These are phyloP conservation scores for Aspergillus hancockii DNA, from an alignment of 495 filamentous ascomycete species.

Conservation along the genomic window DNA sequence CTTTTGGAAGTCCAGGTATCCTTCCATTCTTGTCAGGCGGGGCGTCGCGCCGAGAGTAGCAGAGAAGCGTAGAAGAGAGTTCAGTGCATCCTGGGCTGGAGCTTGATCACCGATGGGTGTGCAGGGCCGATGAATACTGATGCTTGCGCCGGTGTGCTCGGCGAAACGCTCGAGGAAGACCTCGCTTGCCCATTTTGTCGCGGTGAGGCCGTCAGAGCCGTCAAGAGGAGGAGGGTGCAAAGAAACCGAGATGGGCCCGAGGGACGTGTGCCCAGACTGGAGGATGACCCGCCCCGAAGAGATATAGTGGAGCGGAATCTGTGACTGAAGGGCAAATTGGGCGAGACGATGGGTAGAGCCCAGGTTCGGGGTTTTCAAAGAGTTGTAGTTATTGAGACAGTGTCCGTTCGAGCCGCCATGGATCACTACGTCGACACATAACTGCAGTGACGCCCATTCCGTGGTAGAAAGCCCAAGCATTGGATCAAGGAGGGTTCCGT, in stretches of 20 bases:
- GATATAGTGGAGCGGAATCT: conserved; percentile 11
- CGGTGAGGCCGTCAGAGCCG: conserved; percentile 8
- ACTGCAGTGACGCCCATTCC: background rate
- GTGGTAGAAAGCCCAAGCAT: background rate
- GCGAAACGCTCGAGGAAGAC: background rate
- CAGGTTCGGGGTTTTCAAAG: conserved; percentile 7
- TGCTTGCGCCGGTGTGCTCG: background rate
- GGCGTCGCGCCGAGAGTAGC: background rate
- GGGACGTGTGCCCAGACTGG: background rate
- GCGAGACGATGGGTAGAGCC: background rate
- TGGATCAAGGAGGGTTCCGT: background rate
- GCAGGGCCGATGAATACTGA: conserved; percentile 9
- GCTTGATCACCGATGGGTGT: conserved; percentile 3
- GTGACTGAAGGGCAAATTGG: background rate
- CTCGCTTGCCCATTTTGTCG: conserved; percentile 12
- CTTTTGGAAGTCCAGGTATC: background rate
- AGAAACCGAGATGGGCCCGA: background rate
- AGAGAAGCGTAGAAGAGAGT: background rate
- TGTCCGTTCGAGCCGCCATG: conserved; percentile 9
- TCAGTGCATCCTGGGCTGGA: conserved; percentile 3
- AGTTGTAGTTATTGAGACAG: conserved; percentile 9
- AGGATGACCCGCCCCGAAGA: conserved; percentile 2
- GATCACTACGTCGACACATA: conserved; percentile 9
- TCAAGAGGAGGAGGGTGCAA: background rate
- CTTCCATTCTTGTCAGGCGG: background rate